Base-by-base conservation (phyloP, 2,329 filamentous ascomycete genomes). In the Neoascochyta sp. region DNA sequence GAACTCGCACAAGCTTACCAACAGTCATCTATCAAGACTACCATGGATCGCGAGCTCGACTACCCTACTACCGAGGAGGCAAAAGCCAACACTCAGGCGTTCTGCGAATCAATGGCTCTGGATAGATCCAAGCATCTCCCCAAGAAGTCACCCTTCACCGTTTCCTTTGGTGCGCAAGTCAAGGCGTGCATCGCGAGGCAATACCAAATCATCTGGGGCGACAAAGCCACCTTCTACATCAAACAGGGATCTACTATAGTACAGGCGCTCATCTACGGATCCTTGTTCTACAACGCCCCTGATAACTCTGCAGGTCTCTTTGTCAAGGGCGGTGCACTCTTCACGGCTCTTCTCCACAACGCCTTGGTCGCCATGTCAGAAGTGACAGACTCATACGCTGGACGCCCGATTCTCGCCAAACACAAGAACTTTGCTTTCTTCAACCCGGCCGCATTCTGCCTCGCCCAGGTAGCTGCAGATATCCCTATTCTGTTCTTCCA, bases 381-480 rank as follows among this genome's bases (percentile, higher is more conserved):
- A 54, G 80, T 85, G 1, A 80, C 47, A 0, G 54, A 55, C 16
- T 44, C 76, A 0, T 83, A 80, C 45, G 66, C 60, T 9, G 78
- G 78, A 11, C 70, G 80, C 15, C 83, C 85, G 1, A 92, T 95
- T 47, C 83, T 95, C 31, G 86, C 93, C 50, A 94, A 94, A 57
- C 88, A 95, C 47, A 67, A 74, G 32, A 78, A 81, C 28, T 95
- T 93, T 54, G 86, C 86, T n/a, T 73, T 94, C 15, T 93, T 92
- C 52, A 87, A 93, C 51, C 86, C 89, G 0, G 86, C 83, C 5
- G 83, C 86, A 82, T 52, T 67, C 75, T 9, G 71, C 88, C 46
- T 65, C 74, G 18, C 90, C 86, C 70, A 90, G 88, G 60, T 43
- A 82, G 17, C 66, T n/a, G 66, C 69, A 6, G 72, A 76, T 38